Evolutionary conservation across 495 filamentous ascomycete species (phyloP).

Genomic region (Penicillium ucsense): DNA sequence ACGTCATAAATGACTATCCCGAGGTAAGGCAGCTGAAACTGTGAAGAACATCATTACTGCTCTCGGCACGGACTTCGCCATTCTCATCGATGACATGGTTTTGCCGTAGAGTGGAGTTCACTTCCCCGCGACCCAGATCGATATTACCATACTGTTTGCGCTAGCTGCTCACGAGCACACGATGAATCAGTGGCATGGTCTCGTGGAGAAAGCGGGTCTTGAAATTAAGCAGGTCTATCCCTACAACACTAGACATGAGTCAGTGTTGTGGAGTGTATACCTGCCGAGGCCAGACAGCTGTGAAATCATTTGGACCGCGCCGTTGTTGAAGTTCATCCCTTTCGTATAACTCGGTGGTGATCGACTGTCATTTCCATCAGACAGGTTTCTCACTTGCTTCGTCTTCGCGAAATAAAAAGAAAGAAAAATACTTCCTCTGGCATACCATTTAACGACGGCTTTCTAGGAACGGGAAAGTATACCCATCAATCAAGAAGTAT

Average conservation of each 20-base stretch:
- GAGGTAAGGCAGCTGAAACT: slow-evolving; percentile 30
- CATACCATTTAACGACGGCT: no score
- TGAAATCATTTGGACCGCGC: neutral
- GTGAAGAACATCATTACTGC: slow-evolving; percentile 24
- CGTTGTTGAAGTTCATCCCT: no score
- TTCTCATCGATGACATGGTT: slow-evolving; percentile 35
- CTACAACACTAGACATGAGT: neutral
- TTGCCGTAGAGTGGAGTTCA: slow-evolving; percentile 14
- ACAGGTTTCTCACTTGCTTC: no score
- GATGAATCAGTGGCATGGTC: slow-evolving; percentile 24
- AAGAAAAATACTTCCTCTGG: no score
- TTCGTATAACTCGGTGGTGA: no score
- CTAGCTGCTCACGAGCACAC: slow-evolving; percentile 22
- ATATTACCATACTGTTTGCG: slow-evolving; percentile 23
- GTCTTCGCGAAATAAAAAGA: no score
- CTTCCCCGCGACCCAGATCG: slow-evolving; percentile 11
- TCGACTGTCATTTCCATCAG: no score
- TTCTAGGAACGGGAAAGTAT: no score
- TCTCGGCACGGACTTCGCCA: slow-evolving; percentile 24
- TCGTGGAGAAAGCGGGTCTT: slow-evolving; percentile 31
- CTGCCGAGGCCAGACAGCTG: neutral
- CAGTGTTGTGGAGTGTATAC: slow-evolving; percentile 22
- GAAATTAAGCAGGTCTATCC: slow-evolving; percentile 1
- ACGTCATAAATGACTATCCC: slow-evolving; percentile 36
- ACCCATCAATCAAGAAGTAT: no score